Percentiles rank a stretch among this genome's conserved stretches.
phyloP scores from a whole-genome alignment of 768 basidiomycete species.

The Pleurotus ostreatus region DNA sequence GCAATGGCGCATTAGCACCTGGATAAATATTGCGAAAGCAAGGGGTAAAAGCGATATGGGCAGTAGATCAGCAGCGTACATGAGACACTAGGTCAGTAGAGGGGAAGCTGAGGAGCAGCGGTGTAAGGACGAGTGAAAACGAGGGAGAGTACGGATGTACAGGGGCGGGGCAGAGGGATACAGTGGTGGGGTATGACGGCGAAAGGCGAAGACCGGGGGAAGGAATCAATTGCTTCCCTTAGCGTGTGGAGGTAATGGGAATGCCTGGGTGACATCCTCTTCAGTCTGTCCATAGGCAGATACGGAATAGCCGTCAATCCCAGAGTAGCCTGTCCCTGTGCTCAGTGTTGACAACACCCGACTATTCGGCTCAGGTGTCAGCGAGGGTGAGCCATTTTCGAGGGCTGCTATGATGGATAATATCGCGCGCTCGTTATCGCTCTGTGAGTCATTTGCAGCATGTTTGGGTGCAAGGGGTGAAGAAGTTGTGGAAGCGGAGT shows the following conservation, averaged over 20 bases:
- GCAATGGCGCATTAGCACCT: conserved; percentile 4
- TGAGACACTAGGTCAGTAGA: neutral
- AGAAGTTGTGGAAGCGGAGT: neutral
- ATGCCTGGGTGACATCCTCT: conserved; percentile 4
- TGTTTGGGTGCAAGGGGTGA: conserved; percentile 1
- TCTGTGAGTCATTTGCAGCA: neutral
- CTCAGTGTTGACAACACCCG: conserved; percentile 5
- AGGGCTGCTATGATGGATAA: conserved; percentile 6
- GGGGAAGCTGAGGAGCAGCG: neutral
- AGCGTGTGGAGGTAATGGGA: conserved; percentile 4
- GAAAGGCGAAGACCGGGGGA: neutral
- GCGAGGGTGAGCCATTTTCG: neutral
- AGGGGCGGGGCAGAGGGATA: neutral
- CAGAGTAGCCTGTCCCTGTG: conserved; percentile 4
- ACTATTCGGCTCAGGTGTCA: neutral
- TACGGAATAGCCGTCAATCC: conserved; percentile 1
- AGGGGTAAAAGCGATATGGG: neutral
- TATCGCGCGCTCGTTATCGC: conserved; percentile 6
- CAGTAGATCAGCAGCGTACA: conserved; percentile 3
- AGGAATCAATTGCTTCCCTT: neutral
- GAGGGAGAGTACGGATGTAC: neutral
- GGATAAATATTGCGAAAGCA: conserved; percentile 4
- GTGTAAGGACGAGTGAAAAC: neutral
- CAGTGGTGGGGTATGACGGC: neutral
- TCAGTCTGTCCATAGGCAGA: neutral